A percentile compares a stretch with the other conserved stretches of the same genome.
These are phyloP conservation scores for Angophora floribunda DNA, from an alignment of 345 rosid genomes.

Conservation along the genomic window DNA sequence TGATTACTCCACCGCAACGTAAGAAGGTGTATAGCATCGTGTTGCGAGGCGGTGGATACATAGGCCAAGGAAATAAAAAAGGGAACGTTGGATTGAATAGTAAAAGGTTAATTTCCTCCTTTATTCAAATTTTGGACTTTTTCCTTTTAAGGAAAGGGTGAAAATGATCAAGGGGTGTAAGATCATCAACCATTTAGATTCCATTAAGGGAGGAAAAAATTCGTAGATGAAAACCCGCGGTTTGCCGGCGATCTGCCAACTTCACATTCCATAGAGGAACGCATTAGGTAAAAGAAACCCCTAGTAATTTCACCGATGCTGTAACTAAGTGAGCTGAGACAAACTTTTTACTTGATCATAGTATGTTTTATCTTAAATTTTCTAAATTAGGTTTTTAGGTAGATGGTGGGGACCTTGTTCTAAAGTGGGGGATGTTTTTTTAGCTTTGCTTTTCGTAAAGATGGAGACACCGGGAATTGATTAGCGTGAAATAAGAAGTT, in stretches of 20 bases:
- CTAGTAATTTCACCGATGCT: not conserved
- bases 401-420: not conserved
- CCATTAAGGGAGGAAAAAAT: not conserved
- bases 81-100: not conserved
- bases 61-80: not conserved
- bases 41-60: not conserved
- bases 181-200: not conserved
- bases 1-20: not conserved
- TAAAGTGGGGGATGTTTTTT: not conserved
- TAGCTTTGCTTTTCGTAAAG: constrained; percentile 23
- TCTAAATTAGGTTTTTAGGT: not conserved
- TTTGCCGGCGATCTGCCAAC: not conserved
- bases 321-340: not conserved
- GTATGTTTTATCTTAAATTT: not conserved
- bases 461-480: constrained; percentile 18
- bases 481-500: constrained; percentile 32
- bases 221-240: not conserved
- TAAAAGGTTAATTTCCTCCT: not conserved
- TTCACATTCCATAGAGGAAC: not conserved
- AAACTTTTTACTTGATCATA: not conserved
- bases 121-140: not conserved
- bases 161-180: not conserved
- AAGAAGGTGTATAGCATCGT: not conserved
- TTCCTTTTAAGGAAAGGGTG: not conserved
- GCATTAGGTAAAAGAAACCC: not conserved